These are phyloP conservation scores for Glycine latifolia DNA, from an alignment of 306 rosid genomes.

Conservation along the genomic window DNA sequence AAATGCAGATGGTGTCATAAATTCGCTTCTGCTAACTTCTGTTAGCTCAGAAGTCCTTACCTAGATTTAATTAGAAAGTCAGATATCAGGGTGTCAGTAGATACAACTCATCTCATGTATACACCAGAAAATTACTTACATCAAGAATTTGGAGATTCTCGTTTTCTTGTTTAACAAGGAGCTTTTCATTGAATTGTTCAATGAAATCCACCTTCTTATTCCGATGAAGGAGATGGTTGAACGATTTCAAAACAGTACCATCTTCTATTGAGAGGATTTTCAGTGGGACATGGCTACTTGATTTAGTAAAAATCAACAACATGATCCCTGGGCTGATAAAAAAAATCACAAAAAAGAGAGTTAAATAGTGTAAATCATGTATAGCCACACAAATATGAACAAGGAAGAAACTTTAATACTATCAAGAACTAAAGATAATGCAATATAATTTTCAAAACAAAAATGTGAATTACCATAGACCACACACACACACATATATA, in stretches of 20 bases:
- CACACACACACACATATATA: no score
- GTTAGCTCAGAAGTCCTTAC: constrained; percentile 87
- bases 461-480: neutral
- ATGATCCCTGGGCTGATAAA: constrained; percentile 89
- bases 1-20: constrained; percentile 96
- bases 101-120: neutral
- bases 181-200: constrained; percentile 97
- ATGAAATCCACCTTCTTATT: constrained; percentile 96
- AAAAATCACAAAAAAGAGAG: constrained; percentile 29
- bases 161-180: constrained; percentile 97
- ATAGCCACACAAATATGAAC: constrained; percentile 6
- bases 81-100: constrained; percentile 35
- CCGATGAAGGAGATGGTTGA: constrained; percentile 93
- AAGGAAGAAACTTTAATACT: neutral
- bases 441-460: no score
- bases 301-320: constrained; percentile 84
- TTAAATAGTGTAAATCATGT: neutral
- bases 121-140: constrained; percentile 60
- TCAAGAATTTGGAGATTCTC: constrained; percentile 97
- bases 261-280: constrained; percentile 96
- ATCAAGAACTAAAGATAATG: constrained; percentile 31
- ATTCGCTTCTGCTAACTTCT: constrained; percentile 86
- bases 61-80: constrained; percentile 53
- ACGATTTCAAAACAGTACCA: constrained; percentile 94
- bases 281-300: constrained; percentile 87